Conservation (phyloP, 345 rosid species). For the Chamaenerion angustifolium region DNA sequence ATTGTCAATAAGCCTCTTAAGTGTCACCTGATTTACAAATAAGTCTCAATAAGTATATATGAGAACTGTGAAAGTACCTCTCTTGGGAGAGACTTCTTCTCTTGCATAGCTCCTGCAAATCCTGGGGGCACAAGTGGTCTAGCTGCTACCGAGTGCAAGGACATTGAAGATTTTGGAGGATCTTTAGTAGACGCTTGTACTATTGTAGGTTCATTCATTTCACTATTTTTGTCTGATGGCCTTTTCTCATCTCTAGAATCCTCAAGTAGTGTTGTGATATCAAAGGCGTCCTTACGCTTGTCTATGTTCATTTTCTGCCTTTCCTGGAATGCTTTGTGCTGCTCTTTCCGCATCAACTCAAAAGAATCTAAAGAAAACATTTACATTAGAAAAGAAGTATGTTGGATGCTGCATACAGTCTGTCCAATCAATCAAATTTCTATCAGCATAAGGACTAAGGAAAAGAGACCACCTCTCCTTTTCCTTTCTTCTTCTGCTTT, state of each 20-base stretch:
- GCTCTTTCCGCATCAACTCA: slow-evolving; percentile 93
- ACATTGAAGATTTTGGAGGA: slow-evolving; percentile 26
- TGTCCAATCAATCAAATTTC: not conserved
- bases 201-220: slow-evolving; percentile 22
- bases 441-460: slow-evolving; percentile 5
- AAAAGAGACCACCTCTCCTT: slow-evolving; percentile 60
- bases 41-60: not conserved
- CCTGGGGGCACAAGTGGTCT: slow-evolving; percentile 99
- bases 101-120: slow-evolving; percentile 49
- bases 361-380: slow-evolving; percentile 51
- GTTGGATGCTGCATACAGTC: not conserved
- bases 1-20: too few relatives aligned
- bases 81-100: slow-evolving; percentile 18
- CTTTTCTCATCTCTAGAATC: slow-evolving; percentile 52
- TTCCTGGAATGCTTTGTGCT: slow-evolving; percentile 69
- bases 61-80: slow-evolving; percentile 28
- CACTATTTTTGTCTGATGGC: slow-evolving; percentile 23
- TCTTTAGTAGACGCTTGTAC: slow-evolving; percentile 15
- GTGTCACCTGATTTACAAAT: too few relatives aligned
- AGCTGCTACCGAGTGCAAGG: slow-evolving; percentile 40
- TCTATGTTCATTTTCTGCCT: slow-evolving; percentile 57
- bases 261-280: slow-evolving; percentile 42
- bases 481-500: slow-evolving; percentile 94
- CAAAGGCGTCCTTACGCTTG: slow-evolving; percentile 46
- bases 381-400: too few relatives aligned